Conservation (phyloP, 371 early-diverging fungal species). For the Saksenaea vasiformis region DNA sequence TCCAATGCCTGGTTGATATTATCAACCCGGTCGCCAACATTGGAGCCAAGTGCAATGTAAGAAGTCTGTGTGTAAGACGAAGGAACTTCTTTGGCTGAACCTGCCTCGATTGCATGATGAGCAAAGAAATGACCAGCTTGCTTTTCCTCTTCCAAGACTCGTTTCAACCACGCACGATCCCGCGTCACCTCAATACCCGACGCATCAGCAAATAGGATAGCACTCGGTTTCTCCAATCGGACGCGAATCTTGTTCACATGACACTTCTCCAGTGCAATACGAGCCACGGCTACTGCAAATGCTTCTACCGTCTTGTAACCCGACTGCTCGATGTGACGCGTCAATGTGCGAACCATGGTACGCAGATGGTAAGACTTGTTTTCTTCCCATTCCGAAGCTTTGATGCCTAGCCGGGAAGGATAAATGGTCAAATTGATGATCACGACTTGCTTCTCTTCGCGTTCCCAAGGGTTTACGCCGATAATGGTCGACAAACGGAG, state of each 20-base stretch:
- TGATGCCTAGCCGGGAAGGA: slow-evolving; percentile 49
- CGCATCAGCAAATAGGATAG: slow-evolving; percentile 87
- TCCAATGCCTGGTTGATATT: slow-evolving; percentile 82
- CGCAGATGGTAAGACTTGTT: slow-evolving; percentile 78
- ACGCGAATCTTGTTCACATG: slow-evolving; percentile 85
- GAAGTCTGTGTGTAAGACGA: slow-evolving; percentile 45
- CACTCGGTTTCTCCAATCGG: slow-evolving; percentile 90
- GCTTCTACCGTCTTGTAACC: slow-evolving; percentile 86
- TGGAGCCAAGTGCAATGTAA: slow-evolving; percentile 91
- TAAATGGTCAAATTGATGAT: slow-evolving; percentile 78
- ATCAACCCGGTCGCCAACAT: slow-evolving; percentile 81
- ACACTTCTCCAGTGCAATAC: slow-evolving; percentile 76
- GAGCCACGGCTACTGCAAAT: slow-evolving; percentile 73
- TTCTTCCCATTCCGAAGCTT: slow-evolving; percentile 55
- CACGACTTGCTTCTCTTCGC: slow-evolving; percentile 92
- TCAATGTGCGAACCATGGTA: slow-evolving; percentile 81
- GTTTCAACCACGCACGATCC: slow-evolving; percentile 55
- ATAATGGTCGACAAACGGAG: slow-evolving; percentile 84
- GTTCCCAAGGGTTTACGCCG: slow-evolving; percentile 96
- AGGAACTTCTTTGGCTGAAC: slow-evolving; percentile 30
- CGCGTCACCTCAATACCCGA: slow-evolving; percentile 93
- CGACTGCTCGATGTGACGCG: slow-evolving; percentile 67
- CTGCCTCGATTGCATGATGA: slow-evolving; percentile 23
- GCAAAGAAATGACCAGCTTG: slow-evolving; percentile 29
- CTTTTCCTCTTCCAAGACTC: slow-evolving; percentile 35